phyloP scores from a whole-genome alignment of 2,329 filamentous ascomycete species.

The Fusarium denticulatum region DNA sequence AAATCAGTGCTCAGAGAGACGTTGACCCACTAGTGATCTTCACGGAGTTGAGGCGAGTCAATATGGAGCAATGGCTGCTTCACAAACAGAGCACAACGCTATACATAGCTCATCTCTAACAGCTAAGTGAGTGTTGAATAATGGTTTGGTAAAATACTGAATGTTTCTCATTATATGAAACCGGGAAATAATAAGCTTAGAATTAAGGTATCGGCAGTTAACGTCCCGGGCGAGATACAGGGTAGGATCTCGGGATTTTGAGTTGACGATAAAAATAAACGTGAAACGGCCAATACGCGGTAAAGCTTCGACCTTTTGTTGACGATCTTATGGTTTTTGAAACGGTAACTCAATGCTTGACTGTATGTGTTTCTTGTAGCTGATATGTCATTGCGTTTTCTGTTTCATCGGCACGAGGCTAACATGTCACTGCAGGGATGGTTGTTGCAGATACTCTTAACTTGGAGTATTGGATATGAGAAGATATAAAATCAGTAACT shows the following conservation, averaged over 20 bases:
- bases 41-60: not conserved
- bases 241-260: not conserved
- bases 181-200: not conserved
- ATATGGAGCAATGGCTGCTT: not conserved
- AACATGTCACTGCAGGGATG: not conserved
- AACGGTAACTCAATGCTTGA: not conserved
- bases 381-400: not conserved
- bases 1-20: not conserved
- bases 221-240: not conserved
- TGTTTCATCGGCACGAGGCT: not conserved
- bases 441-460: accelerated
- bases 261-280: conserved; percentile 16
- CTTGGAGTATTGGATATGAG: not conserved
- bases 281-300: not conserved
- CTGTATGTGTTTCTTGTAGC: not conserved
- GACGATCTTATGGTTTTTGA: not conserved
- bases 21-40: conserved; percentile 7
- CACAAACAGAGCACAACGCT: not conserved
- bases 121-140: not conserved
- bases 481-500: not conserved
- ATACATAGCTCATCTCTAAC: not conserved
- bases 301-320: not conserved
- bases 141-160: not conserved
- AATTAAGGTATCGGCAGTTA: not conserved
- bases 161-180: not conserved